These are phyloP conservation scores for Chytridium lagenaria DNA, from an alignment of 371 early-diverging fungal genomes.

Conservation along the genomic window DNA sequence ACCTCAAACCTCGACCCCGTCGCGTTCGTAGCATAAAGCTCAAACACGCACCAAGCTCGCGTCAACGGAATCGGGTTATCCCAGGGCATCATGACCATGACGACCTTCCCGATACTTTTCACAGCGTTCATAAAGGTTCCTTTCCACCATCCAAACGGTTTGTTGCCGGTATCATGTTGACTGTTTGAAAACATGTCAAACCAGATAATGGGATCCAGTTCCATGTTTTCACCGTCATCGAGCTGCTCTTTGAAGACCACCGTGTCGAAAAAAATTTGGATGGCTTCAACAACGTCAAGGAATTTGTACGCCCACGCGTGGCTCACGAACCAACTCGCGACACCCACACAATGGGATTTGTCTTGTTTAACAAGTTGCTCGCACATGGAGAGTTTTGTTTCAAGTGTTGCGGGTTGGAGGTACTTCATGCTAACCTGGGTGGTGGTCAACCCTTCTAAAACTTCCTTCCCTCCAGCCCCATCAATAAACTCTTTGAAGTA, in stretches of 20 bases:
- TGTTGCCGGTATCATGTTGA: slow-evolving; percentile 18
- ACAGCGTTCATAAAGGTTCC: slow-evolving; percentile 27
- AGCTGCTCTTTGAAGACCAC: too few species aligned
- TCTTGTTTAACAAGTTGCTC: neutral
- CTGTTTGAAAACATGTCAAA: slow-evolving; percentile 35
- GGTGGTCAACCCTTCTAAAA: too few species aligned
- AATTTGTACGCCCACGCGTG: slow-evolving; percentile 40
- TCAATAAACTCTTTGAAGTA: too few species aligned
- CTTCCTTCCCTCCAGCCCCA: too few species aligned
- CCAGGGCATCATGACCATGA: slow-evolving; percentile 39
- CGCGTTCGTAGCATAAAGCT: neutral
- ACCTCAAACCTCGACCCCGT: neutral
- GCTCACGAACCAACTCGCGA: slow-evolving; percentile 28
- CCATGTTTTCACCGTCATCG: too few species aligned
- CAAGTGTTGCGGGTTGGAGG: too few species aligned
- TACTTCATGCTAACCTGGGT: too few species aligned
- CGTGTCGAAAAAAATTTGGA: neutral
- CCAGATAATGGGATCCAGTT: slow-evolving; percentile 22
- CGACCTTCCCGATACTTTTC: slow-evolving; percentile 25
- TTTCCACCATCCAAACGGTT: slow-evolving; percentile 33
- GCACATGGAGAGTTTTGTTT: slow-evolving; percentile 10
- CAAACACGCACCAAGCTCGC: slow-evolving; percentile 23
- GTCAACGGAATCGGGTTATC: slow-evolving; percentile 33
- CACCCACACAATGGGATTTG: neutral
- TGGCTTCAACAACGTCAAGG: slow-evolving; percentile 29